Conservation (phyloP, 768 basidiomycete genomes). For the Macrocybe gigantea region DNA sequence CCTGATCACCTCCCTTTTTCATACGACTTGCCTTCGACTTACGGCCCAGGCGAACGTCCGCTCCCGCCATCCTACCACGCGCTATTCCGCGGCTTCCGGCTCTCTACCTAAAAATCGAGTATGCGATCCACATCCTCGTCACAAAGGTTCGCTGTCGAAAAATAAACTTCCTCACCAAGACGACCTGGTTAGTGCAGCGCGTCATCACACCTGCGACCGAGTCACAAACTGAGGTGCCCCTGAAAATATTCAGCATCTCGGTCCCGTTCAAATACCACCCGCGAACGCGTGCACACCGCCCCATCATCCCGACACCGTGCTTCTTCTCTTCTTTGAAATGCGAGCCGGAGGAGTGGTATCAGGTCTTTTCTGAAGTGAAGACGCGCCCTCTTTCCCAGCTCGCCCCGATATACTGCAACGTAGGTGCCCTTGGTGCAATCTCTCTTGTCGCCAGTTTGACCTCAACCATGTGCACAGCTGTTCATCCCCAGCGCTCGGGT, state of each 20-base stretch:
- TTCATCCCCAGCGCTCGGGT: conserved; percentile 53
- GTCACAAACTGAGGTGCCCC: background rate
- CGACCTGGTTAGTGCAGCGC: conserved; percentile 33
- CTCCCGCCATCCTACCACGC: conserved; percentile 46
- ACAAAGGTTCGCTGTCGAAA: conserved; percentile 31
- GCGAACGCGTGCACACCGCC: conserved; percentile 47
- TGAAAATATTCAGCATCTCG: conserved; percentile 28
- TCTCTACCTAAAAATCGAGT: conserved; percentile 34
- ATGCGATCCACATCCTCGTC: conserved; percentile 39
- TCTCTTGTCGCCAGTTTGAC: background rate
- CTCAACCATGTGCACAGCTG: conserved; percentile 29
- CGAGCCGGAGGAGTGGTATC: conserved; percentile 64
- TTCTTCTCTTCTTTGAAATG: conserved; percentile 57
- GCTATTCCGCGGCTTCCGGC: conserved; percentile 25
- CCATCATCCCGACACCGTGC: conserved; percentile 39
- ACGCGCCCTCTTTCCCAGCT: conserved; percentile 25
- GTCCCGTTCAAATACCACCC: conserved; percentile 49
- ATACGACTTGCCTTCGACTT: conserved; percentile 39
- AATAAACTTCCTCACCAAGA: conserved; percentile 38
- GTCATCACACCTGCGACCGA: conserved; percentile 4
- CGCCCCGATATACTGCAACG: conserved; percentile 43
- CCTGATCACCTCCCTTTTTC: conserved; percentile 36
- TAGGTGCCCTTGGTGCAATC: conserved; percentile 22
- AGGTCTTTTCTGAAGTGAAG: conserved; percentile 35
- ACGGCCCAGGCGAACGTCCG: conserved; percentile 22